Evolutionary conservation across 192 early-diverging fungal genomes (phyloP).

Genomic region (Podila clonocystis): DNA sequence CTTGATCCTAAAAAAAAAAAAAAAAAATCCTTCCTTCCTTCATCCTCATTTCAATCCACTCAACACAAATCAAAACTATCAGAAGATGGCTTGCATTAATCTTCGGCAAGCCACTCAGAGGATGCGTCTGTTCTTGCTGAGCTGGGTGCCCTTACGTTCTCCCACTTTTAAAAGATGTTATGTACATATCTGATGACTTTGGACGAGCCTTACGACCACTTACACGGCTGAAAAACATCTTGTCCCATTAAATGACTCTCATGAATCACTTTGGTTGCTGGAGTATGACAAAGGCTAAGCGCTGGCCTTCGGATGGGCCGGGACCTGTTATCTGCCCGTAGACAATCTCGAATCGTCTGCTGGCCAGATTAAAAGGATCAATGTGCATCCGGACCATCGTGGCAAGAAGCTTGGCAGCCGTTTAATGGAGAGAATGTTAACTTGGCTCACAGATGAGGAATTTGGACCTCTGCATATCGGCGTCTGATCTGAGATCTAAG

Average conservation of each 20-base stretch:
- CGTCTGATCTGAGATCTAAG: constrained; percentile 40
- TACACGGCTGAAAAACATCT: constrained; percentile 42
- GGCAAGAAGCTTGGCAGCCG: constrained; percentile 33
- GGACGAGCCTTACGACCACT: constrained; percentile 11
- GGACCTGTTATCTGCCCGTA: constrained; percentile 36
- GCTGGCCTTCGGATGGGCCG: constrained; percentile 33
- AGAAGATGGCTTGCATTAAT: constrained; percentile 15
- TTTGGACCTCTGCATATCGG: constrained; percentile 33
- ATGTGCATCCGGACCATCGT: constrained; percentile 36
- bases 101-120: constrained; percentile 25
- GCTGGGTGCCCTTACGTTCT: constrained; percentile 38
- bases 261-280: constrained; percentile 40
- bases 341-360: constrained; percentile 16
- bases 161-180: constrained; percentile 14
- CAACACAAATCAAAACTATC: neutral
- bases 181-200: constrained; percentile 24
- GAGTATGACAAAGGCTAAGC: constrained; percentile 27
- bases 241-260: constrained; percentile 7
- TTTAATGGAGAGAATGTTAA: constrained; percentile 22
- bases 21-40: no score
- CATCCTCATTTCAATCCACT: constrained; percentile 7
- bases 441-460: constrained; percentile 20
- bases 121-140: constrained; percentile 28
- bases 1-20: no score
- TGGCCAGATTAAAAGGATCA: constrained; percentile 38